Evolutionary conservation across 306 rosid species (phyloP).

Genomic region (Prunus davidiana): DNA sequence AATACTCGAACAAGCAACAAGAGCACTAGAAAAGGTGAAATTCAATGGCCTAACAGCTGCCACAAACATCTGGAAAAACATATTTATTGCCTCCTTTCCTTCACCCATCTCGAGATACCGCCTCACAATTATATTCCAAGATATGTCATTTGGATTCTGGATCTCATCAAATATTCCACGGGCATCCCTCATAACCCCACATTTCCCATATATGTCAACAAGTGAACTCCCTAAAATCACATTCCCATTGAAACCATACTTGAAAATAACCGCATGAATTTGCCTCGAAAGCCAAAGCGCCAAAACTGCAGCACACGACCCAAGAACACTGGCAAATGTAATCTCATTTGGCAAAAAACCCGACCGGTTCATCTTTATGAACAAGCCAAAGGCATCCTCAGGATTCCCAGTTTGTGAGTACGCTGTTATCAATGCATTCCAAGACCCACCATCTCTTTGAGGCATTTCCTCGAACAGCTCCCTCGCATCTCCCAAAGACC

Average conservation of each 20-base stretch:
- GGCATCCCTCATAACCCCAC: constrained; percentile 47
- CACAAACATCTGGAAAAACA: constrained; percentile 56
- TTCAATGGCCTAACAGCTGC: constrained; percentile 42
- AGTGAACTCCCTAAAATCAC: constrained; percentile 62
- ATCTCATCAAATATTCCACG: constrained; percentile 62
- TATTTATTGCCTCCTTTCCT: constrained; percentile 40
- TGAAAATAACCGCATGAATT: constrained; percentile 47
- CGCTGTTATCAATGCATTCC: constrained; percentile 63
- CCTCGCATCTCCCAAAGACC: constrained; percentile 52
- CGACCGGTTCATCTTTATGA: constrained; percentile 35
- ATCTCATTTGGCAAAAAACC: constrained; percentile 40
- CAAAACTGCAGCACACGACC: constrained; percentile 45
- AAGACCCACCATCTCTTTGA: constrained; percentile 59
- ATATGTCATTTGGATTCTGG: constrained; percentile 48
- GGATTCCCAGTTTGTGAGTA: constrained; percentile 35
- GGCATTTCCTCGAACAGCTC: constrained; percentile 84
- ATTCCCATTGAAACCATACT: constrained; percentile 51
- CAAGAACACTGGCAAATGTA: constrained; percentile 54
- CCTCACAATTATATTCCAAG: constrained; percentile 80
- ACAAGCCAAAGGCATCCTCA: constrained; percentile 31
- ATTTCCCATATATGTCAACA: constrained; percentile 69
- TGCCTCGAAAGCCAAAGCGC: constrained; percentile 41
- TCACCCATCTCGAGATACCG: constrained; percentile 61
- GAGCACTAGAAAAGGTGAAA: constrained; percentile 58
- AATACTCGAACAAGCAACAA: constrained; percentile 54